Conservation (phyloP, 2,329 filamentous ascomycete species). For the Claviceps maximensis region DNA sequence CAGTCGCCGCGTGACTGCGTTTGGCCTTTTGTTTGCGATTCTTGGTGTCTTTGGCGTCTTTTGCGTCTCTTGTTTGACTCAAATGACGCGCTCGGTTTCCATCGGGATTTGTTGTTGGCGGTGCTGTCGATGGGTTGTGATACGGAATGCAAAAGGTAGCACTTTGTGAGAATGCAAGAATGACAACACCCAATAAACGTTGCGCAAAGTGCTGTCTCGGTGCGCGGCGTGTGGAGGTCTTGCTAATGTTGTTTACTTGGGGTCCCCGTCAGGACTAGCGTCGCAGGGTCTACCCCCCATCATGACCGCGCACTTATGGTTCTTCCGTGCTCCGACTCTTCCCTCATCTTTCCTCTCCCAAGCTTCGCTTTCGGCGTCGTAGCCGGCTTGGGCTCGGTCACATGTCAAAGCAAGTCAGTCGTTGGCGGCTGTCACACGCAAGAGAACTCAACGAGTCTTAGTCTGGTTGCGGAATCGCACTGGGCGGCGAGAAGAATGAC, state of each 20-base stretch:
- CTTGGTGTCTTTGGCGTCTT: background rate
- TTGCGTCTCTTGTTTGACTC: conserved; percentile 3
- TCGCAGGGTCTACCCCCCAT: background rate
- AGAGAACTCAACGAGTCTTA: background rate
- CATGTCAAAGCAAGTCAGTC: background rate
- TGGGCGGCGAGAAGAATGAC: conserved; percentile 2
- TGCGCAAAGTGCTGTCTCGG: background rate
- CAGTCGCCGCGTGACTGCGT: background rate
- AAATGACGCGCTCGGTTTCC: background rate
- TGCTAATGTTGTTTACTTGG: conserved; percentile 18
- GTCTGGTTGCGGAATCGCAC: background rate
- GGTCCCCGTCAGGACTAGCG: conserved; percentile 13
- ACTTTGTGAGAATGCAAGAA: background rate
- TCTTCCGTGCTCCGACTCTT: conserved; percentile 3
- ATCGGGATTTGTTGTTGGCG: background rate
- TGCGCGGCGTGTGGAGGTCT: conserved; percentile 1
- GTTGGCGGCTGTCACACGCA: background rate
- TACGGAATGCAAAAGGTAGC: conserved; percentile 3
- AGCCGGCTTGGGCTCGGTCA: background rate
- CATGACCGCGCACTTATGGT: conserved; percentile 5
- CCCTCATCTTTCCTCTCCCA: background rate
- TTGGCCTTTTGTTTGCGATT: background rate
- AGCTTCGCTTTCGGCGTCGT: too few species aligned
- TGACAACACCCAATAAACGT: background rate
- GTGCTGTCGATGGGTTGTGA: background rate